Conservation (phyloP, 306 rosid genomes). For the Rosa persica region DNA sequence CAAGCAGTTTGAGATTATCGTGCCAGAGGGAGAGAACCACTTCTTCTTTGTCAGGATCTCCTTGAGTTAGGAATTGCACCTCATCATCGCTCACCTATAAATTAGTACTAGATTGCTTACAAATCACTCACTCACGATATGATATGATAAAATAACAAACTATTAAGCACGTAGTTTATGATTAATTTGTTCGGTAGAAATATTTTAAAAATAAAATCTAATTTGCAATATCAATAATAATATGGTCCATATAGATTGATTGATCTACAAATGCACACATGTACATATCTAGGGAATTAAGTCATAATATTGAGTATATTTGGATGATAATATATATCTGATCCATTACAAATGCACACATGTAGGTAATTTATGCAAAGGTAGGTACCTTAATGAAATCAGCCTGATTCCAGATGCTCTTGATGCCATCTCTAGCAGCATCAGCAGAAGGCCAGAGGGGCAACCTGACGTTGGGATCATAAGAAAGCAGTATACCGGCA, state of each 20-base stretch:
- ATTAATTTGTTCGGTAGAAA: too few species aligned
- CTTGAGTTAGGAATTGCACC: conserved; percentile 57
- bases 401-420: conserved; percentile 63
- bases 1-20: conserved; percentile 56
- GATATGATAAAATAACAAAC: too few species aligned
- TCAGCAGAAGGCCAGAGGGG: conserved; percentile 70
- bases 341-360: neutral
- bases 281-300: too few species aligned
- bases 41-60: conserved; percentile 50
- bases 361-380: neutral
- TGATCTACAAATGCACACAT: neutral
- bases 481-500: conserved; percentile 56
- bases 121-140: neutral
- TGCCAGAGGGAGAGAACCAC: conserved; percentile 53
- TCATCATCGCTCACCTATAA: conserved; percentile 67
- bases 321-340: too few species aligned
- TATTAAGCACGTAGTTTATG: too few species aligned
- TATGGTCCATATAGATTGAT: too few species aligned
- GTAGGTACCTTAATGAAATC: conserved; percentile 58
- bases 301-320: too few species aligned
- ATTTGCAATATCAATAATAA: too few species aligned
- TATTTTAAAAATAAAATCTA: too few species aligned
- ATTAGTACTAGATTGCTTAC: neutral
- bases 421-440: conserved; percentile 59
- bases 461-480: conserved; percentile 64